A percentile compares a stretch with the other conserved stretches of the same genome.
phyloP scores from a whole-genome alignment of 768 basidiomycete genomes.

The Auricularia cornea region DNA sequence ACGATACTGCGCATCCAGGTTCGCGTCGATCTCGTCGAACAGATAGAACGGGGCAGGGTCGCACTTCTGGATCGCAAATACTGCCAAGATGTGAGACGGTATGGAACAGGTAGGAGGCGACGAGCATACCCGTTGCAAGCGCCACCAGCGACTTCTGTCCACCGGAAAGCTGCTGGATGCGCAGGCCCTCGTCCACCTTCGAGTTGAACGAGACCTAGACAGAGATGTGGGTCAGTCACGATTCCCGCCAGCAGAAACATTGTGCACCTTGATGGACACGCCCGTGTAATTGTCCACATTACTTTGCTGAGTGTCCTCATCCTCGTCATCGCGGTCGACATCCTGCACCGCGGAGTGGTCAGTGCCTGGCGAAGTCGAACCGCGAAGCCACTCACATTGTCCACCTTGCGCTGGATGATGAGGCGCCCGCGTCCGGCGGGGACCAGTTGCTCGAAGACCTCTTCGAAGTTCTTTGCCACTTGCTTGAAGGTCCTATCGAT shows the following conservation, averaged over 20 bases:
- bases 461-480: slow-evolving; percentile 93
- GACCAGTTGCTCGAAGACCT: slow-evolving; percentile 93
- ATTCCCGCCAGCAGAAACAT: background rate
- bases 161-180: slow-evolving; percentile 94
- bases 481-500: slow-evolving; percentile 98
- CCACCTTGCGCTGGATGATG: slow-evolving; percentile 87
- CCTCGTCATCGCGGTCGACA: slow-evolving; percentile 65
- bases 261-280: slow-evolving; percentile 79
- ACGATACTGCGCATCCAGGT: slow-evolving; percentile 94
- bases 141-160: slow-evolving; percentile 98
- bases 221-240: background rate
- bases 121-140: slow-evolving; percentile 68
- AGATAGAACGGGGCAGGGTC: slow-evolving; percentile 99
- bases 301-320: slow-evolving; percentile 63
- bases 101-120: background rate
- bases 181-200: slow-evolving; percentile 90
- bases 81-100: slow-evolving; percentile 30
- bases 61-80: slow-evolving; percentile 98
- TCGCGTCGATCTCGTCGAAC: slow-evolving; percentile 99
- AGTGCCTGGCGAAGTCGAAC: background rate
- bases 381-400: slow-evolving; percentile 46
- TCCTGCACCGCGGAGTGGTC: slow-evolving; percentile 35
- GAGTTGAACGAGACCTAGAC: slow-evolving; percentile 94
- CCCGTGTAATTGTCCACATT: slow-evolving; percentile 92
- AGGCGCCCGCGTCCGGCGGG: slow-evolving; percentile 86